These are phyloP conservation scores for Hypoxylon fuscum DNA, from an alignment of 495 filamentous ascomycete genomes.

Conservation along the genomic window DNA sequence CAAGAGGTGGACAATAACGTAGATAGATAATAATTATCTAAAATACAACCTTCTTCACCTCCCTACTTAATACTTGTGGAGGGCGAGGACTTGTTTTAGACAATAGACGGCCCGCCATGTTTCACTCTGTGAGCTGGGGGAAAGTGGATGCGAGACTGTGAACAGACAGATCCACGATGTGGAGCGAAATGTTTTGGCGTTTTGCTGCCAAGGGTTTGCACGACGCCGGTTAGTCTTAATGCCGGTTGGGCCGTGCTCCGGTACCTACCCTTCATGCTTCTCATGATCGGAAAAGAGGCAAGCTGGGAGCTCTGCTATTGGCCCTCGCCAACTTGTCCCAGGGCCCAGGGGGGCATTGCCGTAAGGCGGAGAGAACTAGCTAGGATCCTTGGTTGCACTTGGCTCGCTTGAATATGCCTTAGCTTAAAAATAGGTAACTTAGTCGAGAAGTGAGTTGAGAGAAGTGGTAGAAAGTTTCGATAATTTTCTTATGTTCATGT, in stretches of 20 bases:
- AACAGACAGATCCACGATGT: conserved; percentile 12
- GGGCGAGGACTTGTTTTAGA: conserved; percentile 28
- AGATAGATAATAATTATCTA: no score
- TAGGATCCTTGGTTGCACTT: not conserved
- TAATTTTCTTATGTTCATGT: no score
- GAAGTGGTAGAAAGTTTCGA: no score
- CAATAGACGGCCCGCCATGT: conserved; percentile 30
- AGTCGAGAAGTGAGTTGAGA: no score
- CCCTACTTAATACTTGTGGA: conserved; percentile 16
- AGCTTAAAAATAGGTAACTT: conserved; percentile 11
- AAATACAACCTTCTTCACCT: conserved; percentile 13
- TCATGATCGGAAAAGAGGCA: not conserved
- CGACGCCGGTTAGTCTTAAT: conserved; percentile 29
- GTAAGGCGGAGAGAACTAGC: not conserved
- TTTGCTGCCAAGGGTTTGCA: conserved; percentile 33
- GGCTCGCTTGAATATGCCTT: conserved; percentile 23
- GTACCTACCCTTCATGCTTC: conserved; percentile 17
- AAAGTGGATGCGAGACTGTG: conserved; percentile 27
- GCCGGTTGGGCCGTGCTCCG: conserved; percentile 28
- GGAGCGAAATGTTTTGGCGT: conserved; percentile 35
- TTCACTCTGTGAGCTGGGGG: conserved; percentile 27
- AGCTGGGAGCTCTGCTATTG: conserved; percentile 4
- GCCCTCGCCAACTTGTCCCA: not conserved
- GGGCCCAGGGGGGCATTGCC: no score
- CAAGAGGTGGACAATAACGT: not conserved